Evolutionary conservation across 305 asterid species (phyloP).

Genomic region (Striga hermonthica): DNA sequence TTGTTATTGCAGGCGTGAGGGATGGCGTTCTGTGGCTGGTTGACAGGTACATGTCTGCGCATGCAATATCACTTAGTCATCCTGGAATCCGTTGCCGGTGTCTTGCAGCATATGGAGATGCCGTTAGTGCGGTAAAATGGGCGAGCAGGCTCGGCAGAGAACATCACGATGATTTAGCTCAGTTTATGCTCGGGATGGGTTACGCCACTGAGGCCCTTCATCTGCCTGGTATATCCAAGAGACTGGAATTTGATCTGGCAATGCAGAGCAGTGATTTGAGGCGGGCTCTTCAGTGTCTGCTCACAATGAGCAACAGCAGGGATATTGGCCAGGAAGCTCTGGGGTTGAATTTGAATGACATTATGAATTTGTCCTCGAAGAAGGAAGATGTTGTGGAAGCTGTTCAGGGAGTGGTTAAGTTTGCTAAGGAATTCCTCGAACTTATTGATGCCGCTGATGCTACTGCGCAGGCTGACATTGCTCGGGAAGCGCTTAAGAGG

Average conservation of each 20-base stretch:
- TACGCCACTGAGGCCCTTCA: slow-evolving; percentile 98
- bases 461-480: slow-evolving; percentile 86
- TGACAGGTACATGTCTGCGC: slow-evolving; percentile 91
- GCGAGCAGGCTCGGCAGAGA: slow-evolving; percentile 95
- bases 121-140: slow-evolving; percentile 98
- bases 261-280: slow-evolving; percentile 87
- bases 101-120: slow-evolving; percentile 97
- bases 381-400: slow-evolving; percentile 91
- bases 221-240: slow-evolving; percentile 94
- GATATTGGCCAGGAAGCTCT: slow-evolving; percentile 88
- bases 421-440: slow-evolving; percentile 83
- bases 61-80: slow-evolving; percentile 91
- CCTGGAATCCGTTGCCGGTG: slow-evolving; percentile 97
- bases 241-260: slow-evolving; percentile 92
- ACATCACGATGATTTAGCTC: slow-evolving; percentile 96
- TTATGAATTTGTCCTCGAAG: slow-evolving; percentile 76
- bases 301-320: slow-evolving; percentile 92
- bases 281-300: slow-evolving; percentile 92
- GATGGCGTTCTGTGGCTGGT: slow-evolving; percentile 96
- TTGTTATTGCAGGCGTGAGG: slow-evolving; percentile 81
- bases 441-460: slow-evolving; percentile 99
- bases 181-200: slow-evolving; percentile 98
- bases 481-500: slow-evolving; percentile 95
- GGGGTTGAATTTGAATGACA: slow-evolving; percentile 83
- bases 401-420: slow-evolving; percentile 86